Percentiles rank a stretch among this genome's conserved stretches.
phyloP scores from a whole-genome alignment of 2,329 filamentous ascomycete species.

The Fusarium albosuccineum region DNA sequence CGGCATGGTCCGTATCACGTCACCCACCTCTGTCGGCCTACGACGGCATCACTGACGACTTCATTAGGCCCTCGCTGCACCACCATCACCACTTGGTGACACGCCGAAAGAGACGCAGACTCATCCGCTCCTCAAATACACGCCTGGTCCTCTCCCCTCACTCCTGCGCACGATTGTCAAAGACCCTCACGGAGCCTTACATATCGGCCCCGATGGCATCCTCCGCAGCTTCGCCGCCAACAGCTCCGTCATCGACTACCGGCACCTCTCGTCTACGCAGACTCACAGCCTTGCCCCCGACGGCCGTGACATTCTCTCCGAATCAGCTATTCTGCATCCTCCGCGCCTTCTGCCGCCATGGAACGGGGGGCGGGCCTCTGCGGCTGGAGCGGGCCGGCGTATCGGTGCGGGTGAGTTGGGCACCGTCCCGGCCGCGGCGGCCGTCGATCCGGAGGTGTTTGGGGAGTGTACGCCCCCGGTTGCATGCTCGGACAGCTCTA shows the following conservation, averaged over 20 bases:
- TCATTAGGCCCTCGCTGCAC: background rate
- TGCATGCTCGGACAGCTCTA: slow-evolving; percentile 25
- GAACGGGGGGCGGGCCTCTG: background rate
- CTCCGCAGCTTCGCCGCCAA: slow-evolving; percentile 23
- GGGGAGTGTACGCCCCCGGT: slow-evolving; percentile 24
- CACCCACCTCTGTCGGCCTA: background rate
- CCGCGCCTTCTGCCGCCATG: background rate
- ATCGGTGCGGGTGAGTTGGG: background rate
- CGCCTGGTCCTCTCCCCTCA: slow-evolving; percentile 1
- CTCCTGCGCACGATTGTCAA: slow-evolving; percentile 14
- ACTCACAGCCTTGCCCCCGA: slow-evolving; percentile 11
- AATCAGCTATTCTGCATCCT: slow-evolving; percentile 2
- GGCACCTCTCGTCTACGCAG: background rate
- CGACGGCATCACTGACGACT: background rate
- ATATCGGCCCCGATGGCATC: slow-evolving; percentile 5
- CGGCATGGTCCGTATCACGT: slow-evolving; percentile 1
- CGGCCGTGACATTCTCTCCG: slow-evolving; percentile 7
- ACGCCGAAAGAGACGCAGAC: background rate
- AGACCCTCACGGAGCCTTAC: slow-evolving; percentile 8
- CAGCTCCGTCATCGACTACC: slow-evolving; percentile 19
- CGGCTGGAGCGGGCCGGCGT: background rate
- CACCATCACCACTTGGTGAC: background rate
- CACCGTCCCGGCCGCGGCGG: slow-evolving; percentile 6
- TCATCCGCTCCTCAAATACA: slow-evolving; percentile 14
- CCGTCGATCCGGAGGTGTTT: slow-evolving; percentile 10